These are phyloP conservation scores for Penicillium sp. DNA, from an alignment of 2,329 filamentous ascomycete genomes.

Conservation along the genomic window DNA sequence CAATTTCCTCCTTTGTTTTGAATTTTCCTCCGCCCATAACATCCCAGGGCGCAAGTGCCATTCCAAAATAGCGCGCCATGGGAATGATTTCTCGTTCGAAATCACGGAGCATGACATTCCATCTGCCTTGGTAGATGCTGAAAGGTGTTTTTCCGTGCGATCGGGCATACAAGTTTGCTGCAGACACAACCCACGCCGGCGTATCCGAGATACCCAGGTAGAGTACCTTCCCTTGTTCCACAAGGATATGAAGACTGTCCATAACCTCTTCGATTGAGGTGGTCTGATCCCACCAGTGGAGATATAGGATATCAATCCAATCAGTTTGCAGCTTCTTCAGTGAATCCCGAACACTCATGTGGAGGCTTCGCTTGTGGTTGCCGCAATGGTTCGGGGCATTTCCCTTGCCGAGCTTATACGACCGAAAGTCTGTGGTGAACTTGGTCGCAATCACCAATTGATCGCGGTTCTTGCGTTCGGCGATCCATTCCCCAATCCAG, in stretches of 20 bases:
- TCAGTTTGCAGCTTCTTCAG: not conserved
- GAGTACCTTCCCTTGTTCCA: not conserved
- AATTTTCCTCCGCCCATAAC: not conserved
- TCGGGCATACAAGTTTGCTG: not conserved
- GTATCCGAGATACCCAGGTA: not conserved
- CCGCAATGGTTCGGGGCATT: not conserved
- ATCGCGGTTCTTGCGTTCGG: not conserved
- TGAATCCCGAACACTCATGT: not conserved
- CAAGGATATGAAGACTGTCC: not conserved
- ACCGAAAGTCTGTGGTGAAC: not conserved
- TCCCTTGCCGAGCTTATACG: not conserved
- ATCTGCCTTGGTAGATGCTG: not conserved
- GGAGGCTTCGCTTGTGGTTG: not conserved
- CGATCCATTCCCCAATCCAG: not conserved
- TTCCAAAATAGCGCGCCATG: not conserved
- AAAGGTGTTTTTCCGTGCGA: not conserved
- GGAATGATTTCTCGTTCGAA: not conserved
- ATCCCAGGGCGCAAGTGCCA: not conserved
- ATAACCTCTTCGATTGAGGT: not conserved
- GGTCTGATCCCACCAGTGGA: not conserved
- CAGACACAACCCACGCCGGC: not conserved
- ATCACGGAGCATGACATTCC: not conserved
- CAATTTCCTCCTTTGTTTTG: not conserved
- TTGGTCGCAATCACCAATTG: not conserved
- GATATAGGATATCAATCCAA: not conserved